Conservation (phyloP, 139 green algal genomes). For the Coelastrella sp. region DNA sequence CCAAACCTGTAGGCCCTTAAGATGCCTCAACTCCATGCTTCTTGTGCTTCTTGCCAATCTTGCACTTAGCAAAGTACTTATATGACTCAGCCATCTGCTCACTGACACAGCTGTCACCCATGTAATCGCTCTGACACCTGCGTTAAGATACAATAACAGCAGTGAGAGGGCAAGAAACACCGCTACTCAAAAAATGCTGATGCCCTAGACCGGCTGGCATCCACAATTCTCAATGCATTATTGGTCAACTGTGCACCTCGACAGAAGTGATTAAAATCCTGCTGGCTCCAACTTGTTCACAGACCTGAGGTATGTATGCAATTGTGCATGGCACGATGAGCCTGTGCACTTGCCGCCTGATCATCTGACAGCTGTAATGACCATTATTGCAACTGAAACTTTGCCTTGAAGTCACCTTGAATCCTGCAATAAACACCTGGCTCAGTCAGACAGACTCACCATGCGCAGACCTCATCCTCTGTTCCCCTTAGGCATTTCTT, state of each 20-base stretch:
- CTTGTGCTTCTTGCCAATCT: slow-evolving; percentile 20
- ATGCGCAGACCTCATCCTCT: slow-evolving; percentile 20
- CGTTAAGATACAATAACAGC: background rate
- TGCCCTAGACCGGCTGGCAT: background rate
- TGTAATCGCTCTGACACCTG: slow-evolving; percentile 6
- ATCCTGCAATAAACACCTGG: no score
- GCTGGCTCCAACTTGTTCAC: no score
- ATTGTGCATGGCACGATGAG: no score
- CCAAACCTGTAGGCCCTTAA: background rate
- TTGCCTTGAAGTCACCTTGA: no score
- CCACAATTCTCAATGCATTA: no score
- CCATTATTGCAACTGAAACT: no score
- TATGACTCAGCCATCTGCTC: background rate
- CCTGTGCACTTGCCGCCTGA: no score
- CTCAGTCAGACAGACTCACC: background rate
- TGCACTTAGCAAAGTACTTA: slow-evolving; percentile 12
- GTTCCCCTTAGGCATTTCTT: slow-evolving; percentile 31
- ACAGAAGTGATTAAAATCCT: no score
- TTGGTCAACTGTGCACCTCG: no score
- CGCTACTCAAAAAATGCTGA: background rate
- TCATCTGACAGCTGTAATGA: no score
- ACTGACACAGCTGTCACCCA: slow-evolving; percentile 19
- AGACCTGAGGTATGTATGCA: no score
- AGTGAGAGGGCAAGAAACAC: background rate
- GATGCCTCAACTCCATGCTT: background rate